These are phyloP conservation scores for Marchantia polymorpha DNA, from an alignment of 225 moss, liverwort and hornwort species.

Conservation along the genomic window DNA sequence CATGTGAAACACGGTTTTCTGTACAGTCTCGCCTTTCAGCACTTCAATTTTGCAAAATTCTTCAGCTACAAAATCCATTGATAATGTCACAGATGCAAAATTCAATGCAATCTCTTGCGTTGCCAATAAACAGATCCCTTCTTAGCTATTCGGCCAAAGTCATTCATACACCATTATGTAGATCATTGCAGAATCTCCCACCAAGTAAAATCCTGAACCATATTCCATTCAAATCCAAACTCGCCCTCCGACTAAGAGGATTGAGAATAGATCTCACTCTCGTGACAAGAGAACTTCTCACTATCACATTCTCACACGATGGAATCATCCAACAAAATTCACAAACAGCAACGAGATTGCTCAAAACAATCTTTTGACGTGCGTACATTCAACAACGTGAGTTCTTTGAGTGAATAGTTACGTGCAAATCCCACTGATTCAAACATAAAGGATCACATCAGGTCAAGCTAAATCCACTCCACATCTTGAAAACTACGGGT, in stretches of 20 bases:
- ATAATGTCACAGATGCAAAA: neutral
- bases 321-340: neutral
- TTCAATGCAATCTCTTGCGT: constrained; percentile 13
- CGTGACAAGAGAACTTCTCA: too few relatives aligned
- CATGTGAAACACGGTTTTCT: too few relatives aligned
- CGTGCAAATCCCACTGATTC: too few relatives aligned
- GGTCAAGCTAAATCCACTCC: too few relatives aligned
- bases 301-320: neutral
- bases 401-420: too few relatives aligned
- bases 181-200: neutral
- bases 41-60: constrained; percentile 50
- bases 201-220: neutral
- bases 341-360: neutral
- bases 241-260: neutral
- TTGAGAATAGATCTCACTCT: neutral
- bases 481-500: too few relatives aligned
- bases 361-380: too few relatives aligned
- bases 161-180: constrained; percentile 24
- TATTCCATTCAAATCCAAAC: neutral
- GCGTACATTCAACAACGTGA: too few relatives aligned
- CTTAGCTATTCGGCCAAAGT: neutral
- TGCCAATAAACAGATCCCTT: neutral
- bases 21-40: constrained; percentile 64
- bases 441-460: too few relatives aligned
- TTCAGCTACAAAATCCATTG: neutral